Conservation (phyloP, 2,329 filamentous ascomycete species). For the Penicillium palitans region DNA sequence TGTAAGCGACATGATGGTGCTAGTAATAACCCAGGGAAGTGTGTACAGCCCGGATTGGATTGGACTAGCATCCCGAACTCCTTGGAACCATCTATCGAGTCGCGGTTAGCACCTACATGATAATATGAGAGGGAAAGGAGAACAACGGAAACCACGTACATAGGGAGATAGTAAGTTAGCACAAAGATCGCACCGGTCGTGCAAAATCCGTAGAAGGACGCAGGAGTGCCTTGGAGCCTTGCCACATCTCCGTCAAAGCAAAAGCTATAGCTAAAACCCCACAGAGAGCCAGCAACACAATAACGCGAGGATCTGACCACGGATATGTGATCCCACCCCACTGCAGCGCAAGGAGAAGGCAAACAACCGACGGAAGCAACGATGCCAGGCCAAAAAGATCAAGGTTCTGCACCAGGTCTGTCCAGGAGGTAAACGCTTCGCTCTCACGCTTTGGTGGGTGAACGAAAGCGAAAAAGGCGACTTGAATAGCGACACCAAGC, state of each 20-base stretch:
- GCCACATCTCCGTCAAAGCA: not conserved
- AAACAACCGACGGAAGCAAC: no score
- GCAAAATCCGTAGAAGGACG: not conserved
- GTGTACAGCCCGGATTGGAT: conserved; percentile 41
- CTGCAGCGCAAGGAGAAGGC: no score
- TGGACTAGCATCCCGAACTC: conserved; percentile 45
- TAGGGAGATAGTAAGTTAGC: conserved; percentile 42
- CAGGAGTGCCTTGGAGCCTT: not conserved
- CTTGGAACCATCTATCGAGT: conserved; percentile 45
- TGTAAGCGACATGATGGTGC: conserved; percentile 40
- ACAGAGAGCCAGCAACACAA: not conserved
- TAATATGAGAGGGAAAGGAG: no score
- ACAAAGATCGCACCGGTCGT: not conserved
- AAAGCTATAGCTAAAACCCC: not conserved
- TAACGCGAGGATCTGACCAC: no score
- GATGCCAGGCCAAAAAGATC: no score
- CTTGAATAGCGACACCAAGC: no score
- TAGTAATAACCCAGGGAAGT: not conserved
- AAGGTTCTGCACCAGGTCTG: no score
- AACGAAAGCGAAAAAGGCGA: no score
- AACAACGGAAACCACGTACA: conserved; percentile 16
- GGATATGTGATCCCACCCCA: no score
- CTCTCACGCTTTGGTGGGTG: no score
- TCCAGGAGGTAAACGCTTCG: no score
- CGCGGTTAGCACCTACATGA: no score